These are phyloP conservation scores for Podila minutissima DNA, from an alignment of 192 early-diverging fungal genomes.

Conservation along the genomic window DNA sequence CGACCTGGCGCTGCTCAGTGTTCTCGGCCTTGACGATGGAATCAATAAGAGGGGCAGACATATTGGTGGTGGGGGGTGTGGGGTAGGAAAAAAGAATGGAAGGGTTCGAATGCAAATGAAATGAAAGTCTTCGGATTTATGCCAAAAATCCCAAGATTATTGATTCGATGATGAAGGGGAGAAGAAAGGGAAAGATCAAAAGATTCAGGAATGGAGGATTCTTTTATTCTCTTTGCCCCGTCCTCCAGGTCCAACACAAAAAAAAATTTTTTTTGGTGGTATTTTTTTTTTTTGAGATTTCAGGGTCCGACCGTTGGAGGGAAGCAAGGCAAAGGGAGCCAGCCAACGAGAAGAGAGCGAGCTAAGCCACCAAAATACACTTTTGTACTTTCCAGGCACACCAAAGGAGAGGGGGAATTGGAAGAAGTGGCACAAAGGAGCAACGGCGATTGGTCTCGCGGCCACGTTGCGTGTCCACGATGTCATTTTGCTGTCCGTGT, in stretches of 20 bases:
- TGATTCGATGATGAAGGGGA: conserved; percentile 21
- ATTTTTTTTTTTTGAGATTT: neutral
- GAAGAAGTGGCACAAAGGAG: neutral
- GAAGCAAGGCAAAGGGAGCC: too few species aligned
- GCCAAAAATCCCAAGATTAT: conserved; percentile 20
- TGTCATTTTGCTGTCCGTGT: too few species aligned
- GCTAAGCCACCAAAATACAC: too few species aligned
- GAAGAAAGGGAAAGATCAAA: conserved; percentile 36
- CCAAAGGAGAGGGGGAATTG: too few species aligned
- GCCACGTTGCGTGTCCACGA: too few species aligned
- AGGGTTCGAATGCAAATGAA: conserved; percentile 12
- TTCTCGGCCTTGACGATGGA: conserved; percentile 51
- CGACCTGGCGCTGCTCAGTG: conserved; percentile 48
- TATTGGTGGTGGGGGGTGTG: conserved; percentile 6
- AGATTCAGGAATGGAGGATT: conserved; percentile 5
- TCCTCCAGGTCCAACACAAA: neutral
- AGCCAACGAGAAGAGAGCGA: too few species aligned
- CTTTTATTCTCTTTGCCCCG: neutral
- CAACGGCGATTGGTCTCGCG: neutral
- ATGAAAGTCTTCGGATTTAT: conserved; percentile 9
- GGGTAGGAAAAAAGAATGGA: conserved; percentile 17
- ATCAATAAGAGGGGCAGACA: conserved; percentile 51
- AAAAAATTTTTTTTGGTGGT: neutral
- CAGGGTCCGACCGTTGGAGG: too few species aligned
- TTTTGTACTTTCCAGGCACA: too few species aligned